phyloP scores from a whole-genome alignment of 2,329 filamentous ascomycete genomes.

The Pseudofabraea citricarpa region DNA sequence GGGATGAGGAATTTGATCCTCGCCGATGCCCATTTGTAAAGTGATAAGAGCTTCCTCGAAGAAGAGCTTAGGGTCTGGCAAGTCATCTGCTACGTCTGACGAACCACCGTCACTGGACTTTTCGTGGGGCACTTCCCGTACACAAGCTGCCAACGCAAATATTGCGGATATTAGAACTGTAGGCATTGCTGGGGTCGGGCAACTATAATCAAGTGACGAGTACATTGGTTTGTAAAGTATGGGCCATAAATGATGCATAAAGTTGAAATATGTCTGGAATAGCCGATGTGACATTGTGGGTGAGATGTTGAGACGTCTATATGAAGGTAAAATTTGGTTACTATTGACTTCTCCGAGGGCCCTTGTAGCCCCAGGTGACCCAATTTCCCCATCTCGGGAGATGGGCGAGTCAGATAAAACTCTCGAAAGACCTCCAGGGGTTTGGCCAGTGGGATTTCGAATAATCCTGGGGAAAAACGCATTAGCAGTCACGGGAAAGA shows the following conservation, averaged over 20 bases:
- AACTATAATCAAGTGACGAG: conserved; percentile 18
- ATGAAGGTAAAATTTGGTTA: background rate
- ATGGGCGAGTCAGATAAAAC: too few species aligned
- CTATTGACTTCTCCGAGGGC: background rate
- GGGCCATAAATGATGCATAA: conserved; percentile 26
- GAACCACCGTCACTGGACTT: conserved; percentile 7
- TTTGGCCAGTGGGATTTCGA: too few species aligned
- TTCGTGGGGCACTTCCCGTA: conserved; percentile 14
- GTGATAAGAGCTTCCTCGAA: conserved; percentile 19
- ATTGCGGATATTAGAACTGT: conserved; percentile 21
- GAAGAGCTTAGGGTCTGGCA: conserved; percentile 15
- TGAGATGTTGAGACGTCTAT: conserved; percentile 15
- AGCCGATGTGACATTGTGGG: too few species aligned
- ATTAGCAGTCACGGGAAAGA: too few species aligned
- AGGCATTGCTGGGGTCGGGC: conserved; percentile 19
- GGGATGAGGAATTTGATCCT: conserved; percentile 6
- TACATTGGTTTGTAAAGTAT: conserved; percentile 27
- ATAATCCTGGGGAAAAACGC: too few species aligned
- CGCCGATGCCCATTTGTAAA: conserved; percentile 10
- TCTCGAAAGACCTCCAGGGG: too few species aligned
- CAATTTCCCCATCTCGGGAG: too few species aligned
- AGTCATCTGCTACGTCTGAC: conserved; percentile 3
- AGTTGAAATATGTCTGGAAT: conserved; percentile 25
- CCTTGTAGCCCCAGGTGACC: too few species aligned
- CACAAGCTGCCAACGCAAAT: conserved; percentile 23